Evolutionary conservation across 2,329 filamentous ascomycete species (phyloP), one percentile per base, ranked within the genome.

Genomic region (Arthrocladium fulminans): DNA sequence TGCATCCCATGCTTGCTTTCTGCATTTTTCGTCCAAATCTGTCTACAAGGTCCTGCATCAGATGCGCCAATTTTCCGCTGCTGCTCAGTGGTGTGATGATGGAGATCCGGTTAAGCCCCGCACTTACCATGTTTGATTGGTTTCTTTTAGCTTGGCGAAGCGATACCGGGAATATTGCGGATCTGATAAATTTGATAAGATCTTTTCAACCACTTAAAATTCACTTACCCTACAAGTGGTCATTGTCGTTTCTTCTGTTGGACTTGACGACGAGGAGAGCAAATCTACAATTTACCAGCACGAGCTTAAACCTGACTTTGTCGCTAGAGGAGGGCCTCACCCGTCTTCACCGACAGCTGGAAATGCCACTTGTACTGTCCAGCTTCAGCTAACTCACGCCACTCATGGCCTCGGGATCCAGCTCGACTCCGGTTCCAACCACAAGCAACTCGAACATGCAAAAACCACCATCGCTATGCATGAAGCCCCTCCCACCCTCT

Each of bases 391-490:
- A 8, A 30, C 8, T 9, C 8, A n/a, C 13, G 12, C 12, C 37
- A 12, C 9, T 25, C 19, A 42, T 48, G 39, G 67, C 67, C 53
- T 61, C 65, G 29, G 59, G 64, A 47, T 63, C 63, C 51, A 59
- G 50, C 61, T 59, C 65, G 49, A 67, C 64, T 9, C 61, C 65
- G n/a, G 65, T 65, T 10, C 61, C 66, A 43, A 61, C 67, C 39
- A 62, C 64, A 48, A 63, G 64, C 32, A 65, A 67, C 44, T 54
- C 65, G 30, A 51, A 56, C 10, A 15, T 55, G 23, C 41, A 51
- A 4, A 50, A 54, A 38, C 49, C 51, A 32, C 56, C 54, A 19
- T 59, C 56, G 7, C 46, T 59, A 17, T 54, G 54, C 38, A 55
- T 55, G 47, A 59, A 59, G 40, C 56, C 56, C 5, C 29, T 48